phyloP scores from a whole-genome alignment of 176 grass and related monocot species.

The Aegilops bicornis region DNA sequence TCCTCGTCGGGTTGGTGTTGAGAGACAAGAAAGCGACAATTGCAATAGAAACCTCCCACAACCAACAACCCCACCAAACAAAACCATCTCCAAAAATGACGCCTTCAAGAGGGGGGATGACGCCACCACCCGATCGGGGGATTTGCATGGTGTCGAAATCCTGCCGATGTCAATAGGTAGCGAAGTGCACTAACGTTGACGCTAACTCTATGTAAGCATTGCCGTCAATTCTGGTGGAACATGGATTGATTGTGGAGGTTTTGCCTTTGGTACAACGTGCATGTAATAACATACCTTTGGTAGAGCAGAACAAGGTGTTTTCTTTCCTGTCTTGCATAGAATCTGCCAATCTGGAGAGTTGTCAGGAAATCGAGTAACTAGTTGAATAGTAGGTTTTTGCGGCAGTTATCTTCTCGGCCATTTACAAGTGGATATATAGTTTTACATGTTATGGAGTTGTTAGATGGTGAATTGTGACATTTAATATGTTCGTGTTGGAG shows the following conservation, averaged over 20 bases:
- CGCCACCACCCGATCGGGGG: too few species aligned
- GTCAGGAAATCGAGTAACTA: not conserved
- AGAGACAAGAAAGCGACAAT: too few species aligned
- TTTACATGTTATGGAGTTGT: conserved; percentile 38
- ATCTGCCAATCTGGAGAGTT: not conserved
- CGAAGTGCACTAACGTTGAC: conserved; percentile 22
- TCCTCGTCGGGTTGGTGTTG: not conserved
- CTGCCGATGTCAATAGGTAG: not conserved
- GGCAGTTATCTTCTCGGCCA: conserved; percentile 39
- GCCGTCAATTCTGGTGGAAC: conserved; percentile 1
- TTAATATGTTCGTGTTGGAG: not conserved
- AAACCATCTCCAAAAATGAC: too few species aligned
- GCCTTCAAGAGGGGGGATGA: too few species aligned
- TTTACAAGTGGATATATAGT: conserved; percentile 32
- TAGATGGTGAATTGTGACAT: not conserved
- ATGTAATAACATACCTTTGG: conserved; percentile 2
- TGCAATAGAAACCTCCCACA: too few species aligned
- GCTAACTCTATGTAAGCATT: conserved; percentile 22
- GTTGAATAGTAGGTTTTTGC: conserved; percentile 22
- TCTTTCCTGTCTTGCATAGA: conserved; percentile 22
- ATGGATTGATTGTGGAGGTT: not conserved
- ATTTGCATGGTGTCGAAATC: conserved; percentile 21
- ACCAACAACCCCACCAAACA: too few species aligned
- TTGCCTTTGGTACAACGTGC: conserved; percentile 13
- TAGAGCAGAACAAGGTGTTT: conserved; percentile 19